Evolutionary conservation across 2,329 filamentous ascomycete species (phyloP), one percentile per base, ranked within the genome.

Genomic region (Aureobasidium sp.): DNA sequence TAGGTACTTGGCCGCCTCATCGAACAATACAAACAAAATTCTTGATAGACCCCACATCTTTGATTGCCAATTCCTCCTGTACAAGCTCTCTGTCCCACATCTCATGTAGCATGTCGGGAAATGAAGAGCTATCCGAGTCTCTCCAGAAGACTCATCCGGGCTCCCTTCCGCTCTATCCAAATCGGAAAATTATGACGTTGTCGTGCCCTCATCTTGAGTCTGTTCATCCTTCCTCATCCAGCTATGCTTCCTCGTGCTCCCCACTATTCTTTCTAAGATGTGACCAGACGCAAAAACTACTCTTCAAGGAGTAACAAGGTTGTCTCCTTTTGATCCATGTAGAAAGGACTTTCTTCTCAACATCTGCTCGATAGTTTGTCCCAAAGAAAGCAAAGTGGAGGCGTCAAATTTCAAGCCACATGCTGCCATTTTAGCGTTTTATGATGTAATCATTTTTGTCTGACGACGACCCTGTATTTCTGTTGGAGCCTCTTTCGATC

Each of bases 371-470:
- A 39, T 41, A 57, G 26, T 36, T 46, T 41, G 29, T 12, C 53
- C 53, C 53, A 46, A 46, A 34, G 12, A 36, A 26, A 20, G 39
- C 34, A 44, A 44, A 36, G 53, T 23, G 13, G 26, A 39, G 27
- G 26, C 39, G 13, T 26, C 37, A 56, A 42, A 44, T 56, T 44
- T 57, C 53, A 57, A 57, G 53, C 53, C 52, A 55, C 52, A 37
- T 27, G 50, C 48, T 51, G 50, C 50, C 51, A 55, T 13, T 55
- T 42, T 55, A 55, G 36, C 51, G 51, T 12, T 12, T 5, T n/a
- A 55, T 55, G 51, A 55, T 42, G 51, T 55, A 55, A 55, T 13
- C 15, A 27, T 32, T 55, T 20, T 3, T 32, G 37, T 41, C n/a
- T 27, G 9, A 55, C 36, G 26, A 42, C 27, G 51, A 42, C 36